phyloP scores from a whole-genome alignment of 179 eudicot genomes.

The Drosera spatulata region DNA sequence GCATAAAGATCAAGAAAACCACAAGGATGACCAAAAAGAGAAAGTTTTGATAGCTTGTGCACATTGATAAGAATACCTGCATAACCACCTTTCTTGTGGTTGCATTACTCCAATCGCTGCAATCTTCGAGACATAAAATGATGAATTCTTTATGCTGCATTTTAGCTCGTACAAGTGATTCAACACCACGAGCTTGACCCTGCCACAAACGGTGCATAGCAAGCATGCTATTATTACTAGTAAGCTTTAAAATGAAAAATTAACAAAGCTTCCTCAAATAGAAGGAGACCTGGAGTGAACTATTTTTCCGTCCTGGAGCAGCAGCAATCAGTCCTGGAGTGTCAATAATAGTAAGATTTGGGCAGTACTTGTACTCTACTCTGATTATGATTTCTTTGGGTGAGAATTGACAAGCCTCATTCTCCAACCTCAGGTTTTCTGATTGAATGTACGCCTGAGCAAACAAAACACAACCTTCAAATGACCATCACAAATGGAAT shows the following conservation, averaged over 20 bases:
- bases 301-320: constrained; percentile 82
- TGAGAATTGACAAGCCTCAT: constrained; percentile 84
- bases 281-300: constrained; percentile 58
- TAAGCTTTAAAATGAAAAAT: not conserved
- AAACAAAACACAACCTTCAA: constrained; percentile 1
- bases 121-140: constrained; percentile 95
- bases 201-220: constrained; percentile 10
- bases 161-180: constrained; percentile 90
- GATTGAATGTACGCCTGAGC: constrained; percentile 88
- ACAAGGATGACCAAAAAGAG: not conserved
- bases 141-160: constrained; percentile 96
- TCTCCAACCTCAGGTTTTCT: constrained; percentile 89
- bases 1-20: not conserved
- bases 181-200: constrained; percentile 96
- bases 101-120: constrained; percentile 96
- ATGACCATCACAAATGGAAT: not conserved
- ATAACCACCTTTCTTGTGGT: constrained; percentile 93
- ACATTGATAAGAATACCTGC: constrained; percentile 47
- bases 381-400: constrained; percentile 81
- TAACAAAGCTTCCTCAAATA: not conserved
- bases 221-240: not conserved
- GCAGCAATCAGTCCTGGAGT: constrained; percentile 98
- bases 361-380: constrained; percentile 88
- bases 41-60: not conserved
- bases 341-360: constrained; percentile 94